phyloP scores from a whole-genome alignment of 2,329 filamentous ascomycete species.

The Blumeriella jaapii region DNA sequence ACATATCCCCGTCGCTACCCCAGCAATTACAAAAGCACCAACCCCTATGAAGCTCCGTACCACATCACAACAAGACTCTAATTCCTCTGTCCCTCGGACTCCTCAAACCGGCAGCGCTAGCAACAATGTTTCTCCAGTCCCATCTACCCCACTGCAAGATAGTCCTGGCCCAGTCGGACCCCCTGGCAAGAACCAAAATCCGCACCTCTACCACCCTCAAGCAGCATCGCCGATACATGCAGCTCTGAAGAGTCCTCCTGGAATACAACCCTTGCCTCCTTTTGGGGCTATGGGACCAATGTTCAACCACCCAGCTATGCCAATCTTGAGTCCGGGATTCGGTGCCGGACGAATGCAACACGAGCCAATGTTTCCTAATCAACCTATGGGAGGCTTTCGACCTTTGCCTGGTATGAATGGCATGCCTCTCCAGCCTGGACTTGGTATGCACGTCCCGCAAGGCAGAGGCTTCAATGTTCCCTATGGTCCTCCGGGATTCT shows the following conservation, averaged over 20 bases:
- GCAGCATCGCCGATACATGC: conserved; percentile 53
- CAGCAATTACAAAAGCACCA: conserved; percentile 69
- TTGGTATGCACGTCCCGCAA: conserved; percentile 47
- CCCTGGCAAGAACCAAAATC: conserved; percentile 47
- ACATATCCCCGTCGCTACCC: conserved; percentile 66
- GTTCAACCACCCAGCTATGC: conserved; percentile 39
- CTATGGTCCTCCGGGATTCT: conserved; percentile 44
- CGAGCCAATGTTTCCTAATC: conserved; percentile 43
- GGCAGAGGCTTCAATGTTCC: conserved; percentile 30
- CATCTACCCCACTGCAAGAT: conserved; percentile 51
- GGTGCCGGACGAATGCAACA: conserved; percentile 28
- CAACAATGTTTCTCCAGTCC: conserved; percentile 48
- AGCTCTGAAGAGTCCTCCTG: conserved; percentile 45
- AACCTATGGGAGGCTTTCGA: conserved; percentile 42
- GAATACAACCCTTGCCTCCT: conserved; percentile 32
- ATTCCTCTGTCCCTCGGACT: conserved; percentile 54
- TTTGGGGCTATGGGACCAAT: conserved; percentile 42
- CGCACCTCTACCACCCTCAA: conserved; percentile 43
- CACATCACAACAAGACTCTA: conserved; percentile 59
- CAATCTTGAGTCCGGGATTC: conserved; percentile 34
- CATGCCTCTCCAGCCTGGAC: conserved; percentile 44
- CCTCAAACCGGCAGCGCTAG: conserved; percentile 49
- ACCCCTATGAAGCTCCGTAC: conserved; percentile 70
- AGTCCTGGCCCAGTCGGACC: conserved; percentile 53
- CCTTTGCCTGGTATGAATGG: conserved; percentile 38